Evolutionary conservation across 164 flowering plant species (phyloP).

Genomic region (Houttuynia cordata): DNA sequence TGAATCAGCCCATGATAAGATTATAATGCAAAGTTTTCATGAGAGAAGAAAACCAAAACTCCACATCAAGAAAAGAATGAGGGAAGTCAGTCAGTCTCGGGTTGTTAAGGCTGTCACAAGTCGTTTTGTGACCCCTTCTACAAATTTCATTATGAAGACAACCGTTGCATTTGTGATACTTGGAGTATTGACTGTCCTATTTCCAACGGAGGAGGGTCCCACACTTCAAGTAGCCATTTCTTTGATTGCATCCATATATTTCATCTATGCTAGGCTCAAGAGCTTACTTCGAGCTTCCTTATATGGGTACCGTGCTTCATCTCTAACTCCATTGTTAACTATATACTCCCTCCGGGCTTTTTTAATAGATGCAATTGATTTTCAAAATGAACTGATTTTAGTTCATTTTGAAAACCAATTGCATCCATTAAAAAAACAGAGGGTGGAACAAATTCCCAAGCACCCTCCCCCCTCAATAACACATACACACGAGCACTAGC

Average conservation of each 20-base stretch:
- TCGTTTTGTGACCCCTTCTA: conserved; percentile 72
- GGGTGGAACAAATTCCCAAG: too few relatives aligned
- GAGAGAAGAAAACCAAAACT: conserved; percentile 85
- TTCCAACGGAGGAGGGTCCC: conserved; percentile 95
- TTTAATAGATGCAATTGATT: too few relatives aligned
- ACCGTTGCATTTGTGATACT: conserved; percentile 53
- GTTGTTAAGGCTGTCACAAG: conserved; percentile 50
- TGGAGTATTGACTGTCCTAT: conserved; percentile 74
- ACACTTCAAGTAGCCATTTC: conserved; percentile 92
- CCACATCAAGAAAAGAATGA: conserved; percentile 69
- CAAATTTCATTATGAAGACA: conserved; percentile 52
- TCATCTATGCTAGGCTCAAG: conserved; percentile 66
- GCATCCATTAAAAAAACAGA: too few relatives aligned
- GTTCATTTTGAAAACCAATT: too few relatives aligned
- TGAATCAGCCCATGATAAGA: conserved; percentile 95
- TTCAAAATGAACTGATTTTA: too few relatives aligned
- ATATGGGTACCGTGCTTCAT: conserved; percentile 45
- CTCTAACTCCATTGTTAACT: too few relatives aligned
- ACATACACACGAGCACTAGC: too few relatives aligned
- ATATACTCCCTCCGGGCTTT: too few relatives aligned
- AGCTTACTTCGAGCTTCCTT: conserved; percentile 63
- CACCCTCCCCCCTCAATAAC: too few relatives aligned
- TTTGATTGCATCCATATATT: conserved; percentile 56
- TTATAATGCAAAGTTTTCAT: conserved; percentile 85
- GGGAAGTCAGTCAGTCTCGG: conserved; percentile 58